Conservation (phyloP, 176 grass and related monocot genomes). For the Musa acuminata region DNA sequence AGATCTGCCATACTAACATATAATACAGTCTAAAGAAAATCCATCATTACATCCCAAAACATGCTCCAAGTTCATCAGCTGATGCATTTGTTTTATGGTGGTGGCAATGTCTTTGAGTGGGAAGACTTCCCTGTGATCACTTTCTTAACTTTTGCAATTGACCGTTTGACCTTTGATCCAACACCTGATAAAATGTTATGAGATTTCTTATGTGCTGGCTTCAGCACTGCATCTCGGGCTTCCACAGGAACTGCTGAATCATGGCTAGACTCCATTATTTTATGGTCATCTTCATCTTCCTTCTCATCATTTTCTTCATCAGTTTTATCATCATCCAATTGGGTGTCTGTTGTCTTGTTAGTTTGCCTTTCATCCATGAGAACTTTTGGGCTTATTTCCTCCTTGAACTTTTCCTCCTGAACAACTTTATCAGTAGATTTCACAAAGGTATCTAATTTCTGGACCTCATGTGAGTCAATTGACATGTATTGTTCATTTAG, state of each 20-base stretch:
- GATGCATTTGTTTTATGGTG: conserved; percentile 26
- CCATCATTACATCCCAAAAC: not conserved
- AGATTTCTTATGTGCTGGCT: conserved; percentile 55
- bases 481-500: conserved; percentile 13
- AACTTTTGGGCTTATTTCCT: not conserved
- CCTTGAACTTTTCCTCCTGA: not conserved
- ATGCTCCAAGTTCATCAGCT: not conserved
- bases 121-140: conserved; percentile 70
- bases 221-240: conserved; percentile 38
- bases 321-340: conserved; percentile 30
- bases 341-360: conserved; percentile 24
- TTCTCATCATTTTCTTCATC: conserved; percentile 35
- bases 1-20: not conserved
- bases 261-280: conserved; percentile 23
- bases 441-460: not conserved
- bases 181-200: conserved; percentile 66
- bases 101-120: conserved; percentile 34
- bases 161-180: conserved; percentile 81
- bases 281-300: conserved; percentile 27
- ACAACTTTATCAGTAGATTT: not conserved
- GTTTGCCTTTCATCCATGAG: conserved; percentile 10
- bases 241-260: conserved; percentile 26
- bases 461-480: not conserved
- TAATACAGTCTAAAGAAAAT: not conserved
- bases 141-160: conserved; percentile 84